Evolutionary conservation across 495 filamentous ascomycete species (phyloP), one percentile per base, ranked within the genome.

Genomic region (Penicillium maclennaniae): DNA sequence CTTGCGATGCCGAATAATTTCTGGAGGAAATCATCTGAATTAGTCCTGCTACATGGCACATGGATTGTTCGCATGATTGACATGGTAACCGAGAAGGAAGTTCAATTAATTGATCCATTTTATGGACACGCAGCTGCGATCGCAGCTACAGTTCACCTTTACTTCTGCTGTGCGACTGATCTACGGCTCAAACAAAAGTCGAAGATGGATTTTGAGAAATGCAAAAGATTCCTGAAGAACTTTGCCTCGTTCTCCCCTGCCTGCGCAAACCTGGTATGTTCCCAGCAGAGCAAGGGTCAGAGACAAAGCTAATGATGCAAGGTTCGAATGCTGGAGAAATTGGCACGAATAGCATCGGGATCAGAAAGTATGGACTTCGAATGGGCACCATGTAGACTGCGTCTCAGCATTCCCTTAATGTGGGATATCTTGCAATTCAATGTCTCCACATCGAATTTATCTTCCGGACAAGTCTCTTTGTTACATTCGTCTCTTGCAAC

Each of bases 51-150:
- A 5, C 73, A 77, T 46, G 72, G 71, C 4, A 77, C 73, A 6
- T 77, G 73, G 73, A 61, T 77, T 45, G 72, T 77, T 23, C 71
- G 73, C n/a, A 64, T 77, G 59, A 75, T 77, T 41, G 73, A 77
- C 44, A 75, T 77, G 73, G 69, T 75, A 6, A 61, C 66, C 7
- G 73, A 77, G 27, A 75, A 74, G 62, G 65, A 74, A 40, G 54
- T 77, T 46, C 67, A 66, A 36, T 53, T 77, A 2, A 67, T 72
- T 17, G 73, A 77, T 49, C 73, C 73, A 0, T 77, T 75, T 55
- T 72, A 75, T 28, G 72, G 69, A 17, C 72, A 77, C 38, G 62
- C 63, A 14, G 72, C 72, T 6, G 69, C 70, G 15, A 75, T 77
- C 43, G 73, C 73, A 0, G 73, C 73, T 7, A 75, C 69, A 0